Conservation (phyloP, 148 eudicot genomes). For the Gaultheria prostrata region DNA sequence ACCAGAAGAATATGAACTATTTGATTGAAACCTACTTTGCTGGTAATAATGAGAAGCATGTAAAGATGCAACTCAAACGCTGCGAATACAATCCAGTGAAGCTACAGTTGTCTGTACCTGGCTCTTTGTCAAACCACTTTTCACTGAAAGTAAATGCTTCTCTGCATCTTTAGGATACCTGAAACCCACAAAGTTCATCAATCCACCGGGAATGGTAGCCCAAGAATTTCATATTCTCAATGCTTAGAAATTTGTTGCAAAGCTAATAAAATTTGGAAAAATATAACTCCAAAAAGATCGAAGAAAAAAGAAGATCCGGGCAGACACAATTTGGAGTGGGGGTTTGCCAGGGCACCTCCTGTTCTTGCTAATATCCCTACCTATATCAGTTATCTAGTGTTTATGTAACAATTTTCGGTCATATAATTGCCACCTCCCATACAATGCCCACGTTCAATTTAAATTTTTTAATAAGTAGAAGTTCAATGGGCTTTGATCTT, state of each 20-base stretch:
- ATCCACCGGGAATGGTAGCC: background rate
- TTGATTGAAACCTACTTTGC: background rate
- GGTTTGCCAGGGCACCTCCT: too few species aligned
- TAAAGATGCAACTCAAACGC: background rate
- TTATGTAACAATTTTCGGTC: too few species aligned
- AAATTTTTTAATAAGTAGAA: too few species aligned
- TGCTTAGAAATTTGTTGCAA: background rate
- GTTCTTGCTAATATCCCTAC: too few species aligned
- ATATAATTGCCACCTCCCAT: too few species aligned
- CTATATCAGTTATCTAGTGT: too few species aligned
- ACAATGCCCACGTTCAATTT: too few species aligned
- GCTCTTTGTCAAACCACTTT: conserved; percentile 86
- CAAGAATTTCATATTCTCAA: background rate
- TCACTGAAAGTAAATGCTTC: conserved; percentile 85
- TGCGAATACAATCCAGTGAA: background rate
- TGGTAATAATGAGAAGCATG: background rate
- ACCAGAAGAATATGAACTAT: background rate
- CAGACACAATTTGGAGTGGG: too few species aligned
- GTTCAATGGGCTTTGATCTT: too few species aligned
- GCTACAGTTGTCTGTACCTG: conserved; percentile 47
- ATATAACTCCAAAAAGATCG: background rate
- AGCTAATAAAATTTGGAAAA: background rate
- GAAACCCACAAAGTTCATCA: conserved; percentile 18
- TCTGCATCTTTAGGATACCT: conserved; percentile 96
- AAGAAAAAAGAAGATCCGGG: too few species aligned